phyloP scores from a whole-genome alignment of 805 yeast genomes.

The Teunomyces stri region DNA sequence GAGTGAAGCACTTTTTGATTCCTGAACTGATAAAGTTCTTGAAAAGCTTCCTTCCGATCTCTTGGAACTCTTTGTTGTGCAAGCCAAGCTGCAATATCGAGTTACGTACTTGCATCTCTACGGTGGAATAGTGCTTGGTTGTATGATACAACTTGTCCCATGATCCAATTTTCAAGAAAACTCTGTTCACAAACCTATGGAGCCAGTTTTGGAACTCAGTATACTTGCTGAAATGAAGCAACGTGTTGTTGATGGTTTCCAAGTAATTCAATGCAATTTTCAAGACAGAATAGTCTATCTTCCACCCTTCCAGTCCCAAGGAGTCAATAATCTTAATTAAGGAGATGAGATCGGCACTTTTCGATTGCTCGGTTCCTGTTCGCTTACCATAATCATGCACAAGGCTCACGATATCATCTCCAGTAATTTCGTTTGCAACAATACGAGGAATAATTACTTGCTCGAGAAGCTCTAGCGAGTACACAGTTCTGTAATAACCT shows the following conservation, averaged over 20 bases:
- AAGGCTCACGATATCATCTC: constrained; percentile 34
- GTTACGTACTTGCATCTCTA: constrained; percentile 46
- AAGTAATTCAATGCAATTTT: constrained; percentile 33
- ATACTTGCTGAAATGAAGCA: constrained; percentile 29
- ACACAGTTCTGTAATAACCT: constrained; percentile 11
- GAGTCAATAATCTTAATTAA: constrained; percentile 29
- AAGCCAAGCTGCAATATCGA: constrained; percentile 41
- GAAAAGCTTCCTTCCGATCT: constrained; percentile 40
- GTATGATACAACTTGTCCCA: constrained; percentile 23
- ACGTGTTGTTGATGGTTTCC: constrained; percentile 31
- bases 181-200: constrained; percentile 11
- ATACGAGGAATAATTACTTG: constrained; percentile 9
- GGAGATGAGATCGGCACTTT: constrained; percentile 24
- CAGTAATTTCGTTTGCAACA: constrained; percentile 14
- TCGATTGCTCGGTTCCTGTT: constrained; percentile 25
- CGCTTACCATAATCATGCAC: constrained; percentile 40
- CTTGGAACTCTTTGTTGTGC: constrained; percentile 23
- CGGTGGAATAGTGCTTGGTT: constrained; percentile 12
- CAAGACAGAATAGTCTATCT: constrained; percentile 31
- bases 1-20: constrained; percentile 46
- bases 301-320: constrained; percentile 20
- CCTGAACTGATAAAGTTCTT: constrained; percentile 48
- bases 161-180: constrained; percentile 22
- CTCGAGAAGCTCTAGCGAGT: constrained; percentile 6
- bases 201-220: constrained; percentile 23